Base-by-base conservation (phyloP, 2,329 filamentous ascomycete species). In the Zasmidium cellare region DNA sequence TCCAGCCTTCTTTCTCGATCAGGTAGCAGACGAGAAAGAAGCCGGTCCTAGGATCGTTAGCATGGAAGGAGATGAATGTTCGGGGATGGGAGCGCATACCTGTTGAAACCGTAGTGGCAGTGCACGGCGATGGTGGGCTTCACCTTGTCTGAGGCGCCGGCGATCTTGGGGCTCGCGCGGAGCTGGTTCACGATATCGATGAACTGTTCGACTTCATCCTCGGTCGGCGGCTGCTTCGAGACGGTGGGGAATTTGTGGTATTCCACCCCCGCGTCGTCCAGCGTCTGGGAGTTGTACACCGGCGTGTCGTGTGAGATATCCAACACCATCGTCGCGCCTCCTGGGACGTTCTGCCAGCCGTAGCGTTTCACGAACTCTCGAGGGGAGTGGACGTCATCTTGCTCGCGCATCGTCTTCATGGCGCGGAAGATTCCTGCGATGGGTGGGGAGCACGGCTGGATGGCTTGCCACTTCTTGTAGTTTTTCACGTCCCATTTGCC, bases 401-500 rank as follows among this genome's bases (percentile, higher is more conserved):
- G 89, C 74, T 97, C 92, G 31, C 93, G 86, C 19, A 97, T 82
- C 0, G 94, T 97, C 76, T 97, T 97, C 82, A 97, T 89, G 2
- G 91, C 92, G 23, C 90, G 86, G 71, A 97, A 97, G 3, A 92
- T 80, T 14, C 85, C 85, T 0, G 84, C 90, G 59, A 97, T 94
- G 2, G 88, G 86, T 11, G 63, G 62, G 1, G 67, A 68, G 55
- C 65, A 67, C 3, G 62, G 53, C 1, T 56, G 53, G 14, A 67
- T 62, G 18, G 85, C 86, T 72, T 90, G 84, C 93, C 93, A 97
- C 71, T 97, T 97, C 58, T 84, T 86, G 11, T 97, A 81, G 69
- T 97, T 97, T 77, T 97, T 97, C 65, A 97, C 91, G 70, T 97
- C 93, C 93, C 93, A 97, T 76, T 97, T 97, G 2, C 92, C 92